Evolutionary conservation across 805 yeast species (phyloP), one percentile per base, ranked within the genome.

Genomic region (Ascoidea asiatica): DNA sequence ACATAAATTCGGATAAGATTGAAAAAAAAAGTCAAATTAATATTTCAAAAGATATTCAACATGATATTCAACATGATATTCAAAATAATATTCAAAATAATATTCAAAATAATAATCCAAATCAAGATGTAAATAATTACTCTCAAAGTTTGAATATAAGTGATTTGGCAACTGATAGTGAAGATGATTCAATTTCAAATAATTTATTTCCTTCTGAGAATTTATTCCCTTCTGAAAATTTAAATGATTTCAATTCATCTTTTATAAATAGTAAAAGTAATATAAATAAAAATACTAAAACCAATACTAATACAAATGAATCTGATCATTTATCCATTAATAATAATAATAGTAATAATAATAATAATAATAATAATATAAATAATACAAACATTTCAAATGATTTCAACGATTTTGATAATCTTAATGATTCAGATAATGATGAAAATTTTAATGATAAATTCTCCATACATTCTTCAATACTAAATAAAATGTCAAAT

Each of bases 401-500:
- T n/a, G n/a, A n/a, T n/a, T n/a, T n/a, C n/a, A n/a, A n/a, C n/a
- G n/a, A n/a, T n/a, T n/a, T n/a, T n/a, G 4, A 29, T 3, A 29
- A 29, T 29, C 15, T 11, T 15, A 29, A 8, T 29, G 35, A 29
- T 29, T 11, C 35, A 11, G 35, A 29, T 29, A 29, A 23, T 23
- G 33, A 23, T 23, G n/a, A n/a, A n/a, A n/a, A n/a, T n/a, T n/a
- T n/a, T n/a, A 23, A 29, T 29, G 35, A 29, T 15, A 29, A 29
- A 29, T 20, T 37, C 4, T 44, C 49, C 3, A 37, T 48, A 19
- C 43, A 46, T 38, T 42, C 45, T n/a, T 21, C 37, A 15, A 33
- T 48, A 7, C 23, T 48, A n/a, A 29, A 48, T 33, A 38, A 38
- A 18, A 48, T 48, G 44, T 44, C 44, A 18, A 39, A 38, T 2